A percentile compares a stretch with the other conserved stretches of the same genome.
These are phyloP conservation scores for Ceratocystis ficicola DNA, from an alignment of 2,329 filamentous ascomycete genomes.

Conservation along the genomic window DNA sequence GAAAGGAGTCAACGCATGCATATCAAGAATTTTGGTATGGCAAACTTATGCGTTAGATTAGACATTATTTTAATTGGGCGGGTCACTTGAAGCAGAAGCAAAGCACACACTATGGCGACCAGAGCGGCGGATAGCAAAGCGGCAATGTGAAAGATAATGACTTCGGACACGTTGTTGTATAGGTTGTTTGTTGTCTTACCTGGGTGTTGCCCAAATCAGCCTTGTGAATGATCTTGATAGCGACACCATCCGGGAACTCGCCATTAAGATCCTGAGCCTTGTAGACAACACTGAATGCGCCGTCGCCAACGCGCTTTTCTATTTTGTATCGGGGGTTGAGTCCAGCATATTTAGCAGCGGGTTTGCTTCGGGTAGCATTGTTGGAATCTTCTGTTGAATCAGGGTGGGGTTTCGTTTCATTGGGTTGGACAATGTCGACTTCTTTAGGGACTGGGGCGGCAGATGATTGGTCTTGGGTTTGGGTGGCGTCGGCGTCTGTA, in stretches of 20 bases:
- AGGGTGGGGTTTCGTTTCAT: conserved; percentile 12
- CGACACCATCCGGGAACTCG: conserved; percentile 58
- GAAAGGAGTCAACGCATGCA: not conserved
- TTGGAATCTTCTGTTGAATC: not conserved
- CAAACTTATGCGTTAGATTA: not conserved
- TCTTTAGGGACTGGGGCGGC: conserved; percentile 12
- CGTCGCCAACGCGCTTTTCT: conserved; percentile 64
- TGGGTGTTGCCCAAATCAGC: conserved; percentile 98
- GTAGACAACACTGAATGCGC: conserved; percentile 98
- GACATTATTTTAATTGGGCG: not conserved
- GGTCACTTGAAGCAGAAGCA: not conserved
- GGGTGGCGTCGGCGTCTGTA: not conserved
- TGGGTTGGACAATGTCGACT: conserved; percentile 16
- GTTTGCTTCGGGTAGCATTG: not conserved
- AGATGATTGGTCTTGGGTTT: not conserved
- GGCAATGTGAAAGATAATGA: conserved; percentile 25
- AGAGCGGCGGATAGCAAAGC: conserved; percentile 9
- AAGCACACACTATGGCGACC: not conserved
- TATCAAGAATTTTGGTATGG: not conserved
- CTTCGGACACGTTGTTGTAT: not conserved
- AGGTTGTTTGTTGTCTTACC: conserved; percentile 50
- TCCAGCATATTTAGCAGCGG: conserved; percentile 28
- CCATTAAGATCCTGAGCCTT: conserved; percentile 65
- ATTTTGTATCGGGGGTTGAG: conserved; percentile 61
- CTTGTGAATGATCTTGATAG: conserved; percentile 97